Percentiles rank a stretch among this genome's conserved stretches.
phyloP scores from a whole-genome alignment of 2,329 filamentous ascomycete genomes.

The Pseudodiploospora longispora region DNA sequence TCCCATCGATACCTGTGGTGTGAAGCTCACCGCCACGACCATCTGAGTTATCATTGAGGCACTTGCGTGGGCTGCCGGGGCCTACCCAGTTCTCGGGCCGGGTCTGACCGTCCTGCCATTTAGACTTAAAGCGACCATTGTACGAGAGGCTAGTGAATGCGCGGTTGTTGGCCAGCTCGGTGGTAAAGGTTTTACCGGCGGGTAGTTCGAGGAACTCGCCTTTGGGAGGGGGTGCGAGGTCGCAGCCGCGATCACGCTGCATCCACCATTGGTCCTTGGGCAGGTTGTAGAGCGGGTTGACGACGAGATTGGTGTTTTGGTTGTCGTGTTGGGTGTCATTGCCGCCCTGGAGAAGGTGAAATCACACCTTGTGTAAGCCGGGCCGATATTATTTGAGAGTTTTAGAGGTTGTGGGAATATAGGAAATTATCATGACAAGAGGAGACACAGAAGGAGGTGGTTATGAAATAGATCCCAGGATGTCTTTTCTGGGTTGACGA shows the following conservation, averaged over 20 bases:
- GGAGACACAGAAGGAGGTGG: not conserved
- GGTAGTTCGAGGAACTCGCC: slow-evolving; percentile 34
- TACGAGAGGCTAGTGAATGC: slow-evolving; percentile 39
- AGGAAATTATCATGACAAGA: not conserved
- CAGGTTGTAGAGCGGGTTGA: slow-evolving; percentile 39
- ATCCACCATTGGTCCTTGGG: slow-evolving; percentile 41
- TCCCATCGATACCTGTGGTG: slow-evolving; percentile 32
- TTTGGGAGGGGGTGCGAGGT: slow-evolving; percentile 25
- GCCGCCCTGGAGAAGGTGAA: slow-evolving; percentile 15
- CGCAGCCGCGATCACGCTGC: slow-evolving; percentile 39
- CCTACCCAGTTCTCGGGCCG: slow-evolving; percentile 39
- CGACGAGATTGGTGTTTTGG: slow-evolving; percentile 34
- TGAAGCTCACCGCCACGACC: slow-evolving; percentile 39
- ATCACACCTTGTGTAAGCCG: not conserved
- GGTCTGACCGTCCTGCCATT: slow-evolving; percentile 39
- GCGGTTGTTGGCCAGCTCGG: slow-evolving; percentile 42
- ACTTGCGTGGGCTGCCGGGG: slow-evolving; percentile 14
- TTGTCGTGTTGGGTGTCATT: slow-evolving; percentile 25
- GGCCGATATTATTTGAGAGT: too few relatives aligned
- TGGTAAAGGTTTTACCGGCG: slow-evolving; percentile 38
- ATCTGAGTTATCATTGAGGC: slow-evolving; percentile 20
- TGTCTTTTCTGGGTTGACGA: too few relatives aligned
- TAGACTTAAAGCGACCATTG: slow-evolving; percentile 25
- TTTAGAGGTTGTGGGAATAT: too few relatives aligned
- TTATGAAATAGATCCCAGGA: too few relatives aligned